Evolutionary conservation across 2,329 filamentous ascomycete genomes (phyloP).

Genomic region (Stemphylium lycopersici): DNA sequence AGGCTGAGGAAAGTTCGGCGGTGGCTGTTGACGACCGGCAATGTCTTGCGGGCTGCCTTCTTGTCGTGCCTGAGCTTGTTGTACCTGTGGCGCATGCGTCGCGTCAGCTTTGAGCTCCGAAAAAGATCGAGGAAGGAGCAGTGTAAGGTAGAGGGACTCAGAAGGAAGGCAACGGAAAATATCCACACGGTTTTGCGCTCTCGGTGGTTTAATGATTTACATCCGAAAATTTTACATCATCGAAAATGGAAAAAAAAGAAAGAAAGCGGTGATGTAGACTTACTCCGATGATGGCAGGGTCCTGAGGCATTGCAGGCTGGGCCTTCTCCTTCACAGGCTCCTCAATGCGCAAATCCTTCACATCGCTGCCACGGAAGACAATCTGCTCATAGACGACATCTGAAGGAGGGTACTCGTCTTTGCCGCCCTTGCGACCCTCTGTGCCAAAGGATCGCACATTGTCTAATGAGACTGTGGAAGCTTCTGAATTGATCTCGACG

Average conservation of each 20-base stretch:
- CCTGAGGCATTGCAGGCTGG: constrained; percentile 81
- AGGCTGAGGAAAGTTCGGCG: constrained; percentile 47
- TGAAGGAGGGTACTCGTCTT: constrained; percentile 82
- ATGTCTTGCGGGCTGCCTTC: constrained; percentile 30
- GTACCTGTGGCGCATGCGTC: constrained; percentile 37
- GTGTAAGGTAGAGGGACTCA: constrained; percentile 61
- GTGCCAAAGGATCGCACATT: constrained; percentile 95
- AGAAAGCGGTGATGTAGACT: constrained; percentile 57
- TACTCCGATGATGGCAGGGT: constrained; percentile 96
- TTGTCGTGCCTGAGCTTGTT: constrained; percentile 35
- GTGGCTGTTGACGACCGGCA: constrained; percentile 45
- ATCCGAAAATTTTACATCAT: constrained; percentile 98
- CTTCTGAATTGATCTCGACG: constrained; percentile 97
- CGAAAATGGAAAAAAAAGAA: constrained; percentile 40
- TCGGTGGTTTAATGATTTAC: constrained; percentile 86
- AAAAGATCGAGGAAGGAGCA: constrained; percentile 17
- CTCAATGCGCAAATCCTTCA: constrained; percentile 96
- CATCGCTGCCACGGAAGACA: constrained; percentile 96
- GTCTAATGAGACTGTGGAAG: constrained; percentile 94
- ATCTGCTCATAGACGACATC: constrained; percentile 97
- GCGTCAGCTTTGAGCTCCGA: constrained; percentile 29
- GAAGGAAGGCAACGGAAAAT: constrained; percentile 99
- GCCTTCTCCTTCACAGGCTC: constrained; percentile 75
- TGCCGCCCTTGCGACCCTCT: constrained; percentile 82
- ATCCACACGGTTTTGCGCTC: constrained; percentile 96